Evolutionary conservation across 169 alveolate genomes (phyloP).

Genomic region (Cryptosporidium sp.): DNA sequence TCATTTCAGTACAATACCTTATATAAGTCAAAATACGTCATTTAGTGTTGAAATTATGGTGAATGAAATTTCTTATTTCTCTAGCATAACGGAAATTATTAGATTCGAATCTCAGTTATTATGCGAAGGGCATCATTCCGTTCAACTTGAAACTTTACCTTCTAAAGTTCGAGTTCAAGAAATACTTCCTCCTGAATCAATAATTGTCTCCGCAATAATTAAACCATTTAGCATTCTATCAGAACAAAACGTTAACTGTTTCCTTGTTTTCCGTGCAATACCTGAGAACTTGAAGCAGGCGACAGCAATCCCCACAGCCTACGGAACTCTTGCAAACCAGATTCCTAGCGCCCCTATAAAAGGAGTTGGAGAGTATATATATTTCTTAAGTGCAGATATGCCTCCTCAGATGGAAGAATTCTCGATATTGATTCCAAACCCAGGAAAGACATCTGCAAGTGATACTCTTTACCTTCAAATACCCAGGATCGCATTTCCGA

Average conservation of each 20-base stretch:
- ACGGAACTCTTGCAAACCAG: constrained; percentile 56
- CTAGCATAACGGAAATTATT: not conserved
- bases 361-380: constrained; percentile 55
- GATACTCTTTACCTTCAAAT: constrained; percentile 47
- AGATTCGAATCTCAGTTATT: constrained; percentile 31
- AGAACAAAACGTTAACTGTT: constrained; percentile 52
- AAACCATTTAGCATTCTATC: constrained; percentile 36
- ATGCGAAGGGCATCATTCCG: constrained; percentile 41
- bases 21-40: constrained; percentile 7
- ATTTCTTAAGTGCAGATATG: constrained; percentile 55
- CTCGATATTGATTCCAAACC: constrained; percentile 32
- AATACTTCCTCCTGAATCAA: constrained; percentile 42
- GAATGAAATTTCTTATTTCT: constrained; percentile 9
- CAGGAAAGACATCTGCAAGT: constrained; percentile 46
- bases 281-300: constrained; percentile 9
- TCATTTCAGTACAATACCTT: constrained; percentile 50
- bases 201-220: constrained; percentile 55
- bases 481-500: constrained; percentile 43
- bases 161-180: constrained; percentile 5
- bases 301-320: constrained; percentile 12
- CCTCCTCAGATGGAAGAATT: constrained; percentile 61
- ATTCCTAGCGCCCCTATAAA: constrained; percentile 50
- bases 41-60: constrained; percentile 51
- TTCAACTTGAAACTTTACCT: constrained; percentile 46
- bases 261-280: constrained; percentile 43